A percentile compares a stretch with the other conserved stretches of the same genome.
Evolutionary conservation across 495 filamentous ascomycete species (phyloP).

Genomic region (Penicillium daleae): DNA sequence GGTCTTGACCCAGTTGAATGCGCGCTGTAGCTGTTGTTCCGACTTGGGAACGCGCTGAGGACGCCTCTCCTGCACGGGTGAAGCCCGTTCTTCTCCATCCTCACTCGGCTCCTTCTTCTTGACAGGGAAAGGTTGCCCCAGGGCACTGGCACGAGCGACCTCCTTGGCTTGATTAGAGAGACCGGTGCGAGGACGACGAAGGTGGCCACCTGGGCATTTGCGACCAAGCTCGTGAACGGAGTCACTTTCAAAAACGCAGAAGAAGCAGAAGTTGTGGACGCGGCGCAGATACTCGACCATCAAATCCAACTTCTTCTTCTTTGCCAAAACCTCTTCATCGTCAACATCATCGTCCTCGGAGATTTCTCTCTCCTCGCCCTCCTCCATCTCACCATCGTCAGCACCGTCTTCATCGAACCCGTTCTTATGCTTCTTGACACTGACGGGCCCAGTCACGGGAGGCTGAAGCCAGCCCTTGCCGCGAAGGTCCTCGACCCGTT

Average conservation of each 20-base stretch:
- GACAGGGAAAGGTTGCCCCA: slow-evolving; percentile 76
- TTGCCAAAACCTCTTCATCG: slow-evolving; percentile 83
- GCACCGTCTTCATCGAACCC: slow-evolving; percentile 65
- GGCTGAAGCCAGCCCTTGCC: slow-evolving; percentile 74
- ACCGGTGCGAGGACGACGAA: slow-evolving; percentile 83
- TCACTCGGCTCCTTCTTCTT: slow-evolving; percentile 74
- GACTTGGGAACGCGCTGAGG: slow-evolving; percentile 71
- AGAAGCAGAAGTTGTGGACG: slow-evolving; percentile 98
- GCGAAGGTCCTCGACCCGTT: slow-evolving; percentile 79
- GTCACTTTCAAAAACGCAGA: slow-evolving; percentile 98
- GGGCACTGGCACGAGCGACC: slow-evolving; percentile 81
- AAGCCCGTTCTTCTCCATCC: slow-evolving; percentile 62
- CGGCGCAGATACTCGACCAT: slow-evolving; percentile 95
- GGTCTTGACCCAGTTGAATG: slow-evolving; percentile 99
- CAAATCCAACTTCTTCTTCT: slow-evolving; percentile 96
- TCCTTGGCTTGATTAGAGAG: slow-evolving; percentile 80
- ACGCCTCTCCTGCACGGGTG: slow-evolving; percentile 67
- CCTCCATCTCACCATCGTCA: slow-evolving; percentile 72
- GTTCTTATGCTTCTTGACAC: slow-evolving; percentile 64
- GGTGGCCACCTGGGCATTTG: slow-evolving; percentile 95
- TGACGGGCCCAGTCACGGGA: slow-evolving; percentile 58
- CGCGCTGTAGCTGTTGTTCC: slow-evolving; percentile 88
- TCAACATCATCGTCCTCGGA: slow-evolving; percentile 85
- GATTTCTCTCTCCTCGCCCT: slow-evolving; percentile 70
- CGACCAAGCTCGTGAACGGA: slow-evolving; percentile 93